A percentile compares a stretch with the other conserved stretches of the same genome.
phyloP scores from a whole-genome alignment of 2,329 filamentous ascomycete species.

The Hymenotorrendiella dingleyae region DNA sequence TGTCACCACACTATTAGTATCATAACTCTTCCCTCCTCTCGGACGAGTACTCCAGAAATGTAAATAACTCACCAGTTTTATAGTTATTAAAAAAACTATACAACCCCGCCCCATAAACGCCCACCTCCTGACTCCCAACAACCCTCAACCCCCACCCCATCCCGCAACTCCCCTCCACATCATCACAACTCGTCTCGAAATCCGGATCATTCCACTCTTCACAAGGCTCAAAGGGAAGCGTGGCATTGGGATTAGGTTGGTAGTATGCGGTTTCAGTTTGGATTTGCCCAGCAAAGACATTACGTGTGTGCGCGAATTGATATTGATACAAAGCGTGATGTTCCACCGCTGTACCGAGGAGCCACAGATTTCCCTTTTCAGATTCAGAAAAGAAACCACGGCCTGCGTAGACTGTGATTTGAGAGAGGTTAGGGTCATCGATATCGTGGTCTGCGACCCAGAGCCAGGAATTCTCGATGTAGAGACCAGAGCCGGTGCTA shows the following conservation, averaged over 20 bases:
- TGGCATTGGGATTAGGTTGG: constrained; percentile 9
- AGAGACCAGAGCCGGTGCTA: constrained; percentile 36
- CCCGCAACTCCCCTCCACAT: constrained; percentile 36
- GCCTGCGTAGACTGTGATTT: constrained; percentile 47
- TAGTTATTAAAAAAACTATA: constrained; percentile 57
- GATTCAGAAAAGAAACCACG: constrained; percentile 44
- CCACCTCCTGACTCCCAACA: constrained; percentile 40
- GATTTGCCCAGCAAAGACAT: constrained; percentile 22
- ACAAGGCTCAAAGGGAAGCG: background rate
- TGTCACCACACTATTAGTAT: too few species aligned
- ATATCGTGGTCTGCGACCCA: constrained; percentile 43
- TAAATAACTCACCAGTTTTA: constrained; percentile 10
- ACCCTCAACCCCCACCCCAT: constrained; percentile 62
- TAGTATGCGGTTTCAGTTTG: constrained; percentile 26
- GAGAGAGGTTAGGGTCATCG: constrained; percentile 38
- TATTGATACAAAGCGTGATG: constrained; percentile 49
- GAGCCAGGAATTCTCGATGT: constrained; percentile 44
- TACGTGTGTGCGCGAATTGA: constrained; percentile 36
- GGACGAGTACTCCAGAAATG: too few species aligned
- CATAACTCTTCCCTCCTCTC: too few species aligned
- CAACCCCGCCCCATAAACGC: constrained; percentile 45
- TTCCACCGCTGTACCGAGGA: constrained; percentile 47
- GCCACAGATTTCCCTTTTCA: constrained; percentile 42
- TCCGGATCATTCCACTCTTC: constrained; percentile 38
- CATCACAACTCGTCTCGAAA: constrained; percentile 38